Conservation (phyloP, 495 filamentous ascomycete genomes). For the Annulohypoxylon nitens region DNA sequence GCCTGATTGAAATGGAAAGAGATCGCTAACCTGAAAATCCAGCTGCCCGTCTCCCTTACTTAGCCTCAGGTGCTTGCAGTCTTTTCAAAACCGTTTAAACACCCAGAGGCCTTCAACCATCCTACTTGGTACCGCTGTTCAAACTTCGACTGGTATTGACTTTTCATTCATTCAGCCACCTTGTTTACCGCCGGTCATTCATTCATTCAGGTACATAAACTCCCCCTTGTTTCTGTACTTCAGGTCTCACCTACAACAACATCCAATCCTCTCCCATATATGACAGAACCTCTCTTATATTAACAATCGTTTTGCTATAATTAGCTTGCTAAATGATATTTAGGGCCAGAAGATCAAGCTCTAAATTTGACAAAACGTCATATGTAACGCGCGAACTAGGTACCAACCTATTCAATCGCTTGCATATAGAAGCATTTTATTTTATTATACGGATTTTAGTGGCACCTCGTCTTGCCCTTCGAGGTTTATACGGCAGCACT, state of each 20-base stretch:
- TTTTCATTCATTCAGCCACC: conserved; percentile 33
- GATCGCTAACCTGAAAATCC: conserved; percentile 19
- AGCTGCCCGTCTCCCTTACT: conserved; percentile 20
- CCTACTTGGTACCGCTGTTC: conserved; percentile 13
- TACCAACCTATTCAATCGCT: background rate
- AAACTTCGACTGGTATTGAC: conserved; percentile 4
- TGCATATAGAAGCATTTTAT: conserved; percentile 16
- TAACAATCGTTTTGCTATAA: conserved; percentile 3
- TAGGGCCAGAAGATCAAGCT: background rate
- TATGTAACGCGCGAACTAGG: conserved; percentile 13
- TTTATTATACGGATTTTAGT: conserved; percentile 32
- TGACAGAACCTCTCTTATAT: conserved; percentile 12
- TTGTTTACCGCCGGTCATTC: conserved; percentile 33
- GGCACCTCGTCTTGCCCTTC: conserved; percentile 23
- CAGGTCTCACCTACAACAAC: background rate
- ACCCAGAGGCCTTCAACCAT: conserved; percentile 13
- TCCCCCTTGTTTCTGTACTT: background rate
- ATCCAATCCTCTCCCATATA: background rate
- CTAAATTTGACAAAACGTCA: background rate
- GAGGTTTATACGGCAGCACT: conserved; percentile 6
- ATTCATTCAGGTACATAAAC: conserved; percentile 2
- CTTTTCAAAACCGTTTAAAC: conserved; percentile 12
- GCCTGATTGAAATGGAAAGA: conserved; percentile 39
- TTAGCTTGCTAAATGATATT: background rate
- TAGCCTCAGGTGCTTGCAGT: conserved; percentile 18